Base-by-base conservation (phyloP, 208 protist genomes). In the Trypanosoma cruzi region DNA sequence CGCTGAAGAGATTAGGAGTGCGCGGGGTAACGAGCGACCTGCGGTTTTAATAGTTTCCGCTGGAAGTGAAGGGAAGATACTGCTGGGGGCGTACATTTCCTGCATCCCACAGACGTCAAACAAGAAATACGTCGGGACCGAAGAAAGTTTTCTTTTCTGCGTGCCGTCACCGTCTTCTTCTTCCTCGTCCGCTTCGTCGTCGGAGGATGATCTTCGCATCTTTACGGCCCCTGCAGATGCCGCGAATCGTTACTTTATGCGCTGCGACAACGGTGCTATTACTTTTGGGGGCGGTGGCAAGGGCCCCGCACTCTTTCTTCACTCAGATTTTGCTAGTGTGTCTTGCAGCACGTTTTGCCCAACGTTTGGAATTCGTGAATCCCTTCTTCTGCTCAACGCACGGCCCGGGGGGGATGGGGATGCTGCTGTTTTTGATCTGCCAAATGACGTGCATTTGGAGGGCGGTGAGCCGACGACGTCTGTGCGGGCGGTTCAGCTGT, bases 101-200 rank as follows among this genome's bases (percentile, higher is more conserved):
- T 56, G 24, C 34, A 73, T 68, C 29, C 59, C 68, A 16, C 52
- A 61, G 48, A 7, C 59, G 3, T 61, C 59, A 20, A 52, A 55
- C n/a, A 11, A 29, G 34, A 36, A 34, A 37, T 68, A 73, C 31
- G 58, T 55, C 7, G 62, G 61, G 2, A 67, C 42, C 14, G 61
- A 66, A 24, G 61, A 73, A 42, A 68, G 26, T 20, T 68, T 73
- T 59, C 40, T 66, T 24, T 73, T 73, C 46, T 62, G 59, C 34
- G 44, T 34, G 4, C 42, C 68, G 24, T 10, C 11, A 6, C 5
- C 37, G 8, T 63, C 58, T 18, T 8, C 29, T 5, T 61, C 16
- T 1, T 44, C 58, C n/a, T n/a, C n/a, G n/a, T n/a, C n/a, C n/a
- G n/a, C n/a, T n/a, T n/a, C n/a, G 6, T 46, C 56, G 0, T 61